A percentile compares a stretch with the other conserved stretches of the same genome.
phyloP scores from a whole-genome alignment of 495 filamentous ascomycete species.

The Tuber indicum region DNA sequence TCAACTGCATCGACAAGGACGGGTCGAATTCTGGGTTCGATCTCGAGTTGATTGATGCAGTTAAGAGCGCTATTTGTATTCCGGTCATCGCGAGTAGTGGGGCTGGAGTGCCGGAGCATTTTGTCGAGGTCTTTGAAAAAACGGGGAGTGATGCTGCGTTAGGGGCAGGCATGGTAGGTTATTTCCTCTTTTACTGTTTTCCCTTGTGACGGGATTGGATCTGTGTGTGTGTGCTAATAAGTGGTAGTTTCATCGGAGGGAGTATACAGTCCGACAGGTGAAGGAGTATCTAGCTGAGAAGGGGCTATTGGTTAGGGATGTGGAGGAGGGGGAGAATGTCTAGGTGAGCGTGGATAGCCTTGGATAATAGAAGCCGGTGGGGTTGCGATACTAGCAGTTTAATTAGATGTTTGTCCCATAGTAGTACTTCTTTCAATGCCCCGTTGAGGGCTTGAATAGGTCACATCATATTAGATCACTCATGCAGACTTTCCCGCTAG shows the following conservation, averaged over 20 bases:
- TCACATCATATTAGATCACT: neutral
- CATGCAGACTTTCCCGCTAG: neutral
- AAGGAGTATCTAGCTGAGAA: conserved; percentile 69
- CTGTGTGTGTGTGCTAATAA: conserved; percentile 33
- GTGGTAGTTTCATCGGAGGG: conserved; percentile 75
- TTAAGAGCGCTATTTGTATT: conserved; percentile 77
- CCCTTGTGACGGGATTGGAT: conserved; percentile 13
- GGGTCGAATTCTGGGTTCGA: conserved; percentile 95
- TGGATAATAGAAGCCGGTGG: neutral
- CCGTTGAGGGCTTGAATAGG: neutral
- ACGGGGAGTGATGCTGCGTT: conserved; percentile 87
- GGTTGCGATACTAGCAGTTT: neutral
- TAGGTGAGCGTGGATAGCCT: neutral
- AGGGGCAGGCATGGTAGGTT: conserved; percentile 82
- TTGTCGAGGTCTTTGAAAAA: conserved; percentile 78
- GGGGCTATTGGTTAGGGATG: conserved; percentile 64
- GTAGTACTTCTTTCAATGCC: neutral
- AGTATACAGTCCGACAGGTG: conserved; percentile 93
- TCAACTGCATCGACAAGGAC: conserved; percentile 97
- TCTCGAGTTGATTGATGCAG: conserved; percentile 78
- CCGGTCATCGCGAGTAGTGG: conserved; percentile 95
- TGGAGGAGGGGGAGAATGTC: conserved; percentile 17
- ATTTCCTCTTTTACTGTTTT: conserved; percentile 12
- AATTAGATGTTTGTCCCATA: neutral
- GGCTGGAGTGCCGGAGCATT: conserved; percentile 82